Base-by-base conservation (phyloP, 1,139 yeast genomes). In the Kodamaea arcana region DNA sequence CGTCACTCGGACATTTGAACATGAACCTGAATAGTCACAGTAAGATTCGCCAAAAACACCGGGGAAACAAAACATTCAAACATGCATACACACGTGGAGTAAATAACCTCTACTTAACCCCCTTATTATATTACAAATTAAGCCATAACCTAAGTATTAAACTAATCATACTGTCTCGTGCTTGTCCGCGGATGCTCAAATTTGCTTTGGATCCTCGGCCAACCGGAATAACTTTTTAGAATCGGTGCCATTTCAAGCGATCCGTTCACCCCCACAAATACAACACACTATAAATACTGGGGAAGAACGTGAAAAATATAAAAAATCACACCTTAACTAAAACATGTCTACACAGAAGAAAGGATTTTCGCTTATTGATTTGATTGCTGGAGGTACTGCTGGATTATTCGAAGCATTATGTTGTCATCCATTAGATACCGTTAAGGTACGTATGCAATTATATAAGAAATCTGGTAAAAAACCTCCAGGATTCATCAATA, bases 381-480 rank as follows among this genome's bases (percentile, higher is more conserved):
- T 90, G 52, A 71, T 88, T 37, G 94, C 97, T 31, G 98, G 98
- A 48, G 98, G 98, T 53, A 82, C 94, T 11, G 98, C 98, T 14
- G 98, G 98, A 42, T 72, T 90, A 43, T 86, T 88, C 58, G 98
- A 92, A 67, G 98, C 97, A 15, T 73, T 92, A 47, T 81, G 94
- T 59, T 92, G 98, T 62, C 98, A 92, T 60, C 97, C 97, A 11
- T 75, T 90, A 53, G 92, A 83, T 54, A 92, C 98, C 32, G 86
- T 92, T 59, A 92, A 92, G 65, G 98, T 92, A 44, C 78, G 97
- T 58, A 90, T 90, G 97, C 97, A 90, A 63, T 75, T 90, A 51
- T 80, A 83, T 56, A 75, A 72, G 49, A 79, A 78, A 49, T 65
- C 76, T 15, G 75, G 78, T 27, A 62, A 69, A 37, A 84, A 81